Conservation (phyloP, 306 rosid genomes). For the Cyamopsis tetragonoloba region DNA sequence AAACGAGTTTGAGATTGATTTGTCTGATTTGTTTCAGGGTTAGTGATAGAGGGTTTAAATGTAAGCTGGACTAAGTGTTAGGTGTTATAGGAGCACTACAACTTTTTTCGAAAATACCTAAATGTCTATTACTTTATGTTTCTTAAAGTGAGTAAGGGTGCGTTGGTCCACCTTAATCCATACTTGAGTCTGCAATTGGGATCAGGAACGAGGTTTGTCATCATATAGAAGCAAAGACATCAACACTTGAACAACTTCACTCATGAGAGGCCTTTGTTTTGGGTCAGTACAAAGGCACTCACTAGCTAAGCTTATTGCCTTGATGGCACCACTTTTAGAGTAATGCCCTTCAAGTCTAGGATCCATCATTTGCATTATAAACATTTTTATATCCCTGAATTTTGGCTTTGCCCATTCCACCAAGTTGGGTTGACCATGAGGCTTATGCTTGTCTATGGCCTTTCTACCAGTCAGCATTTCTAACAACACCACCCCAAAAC, state of each 20-base stretch:
- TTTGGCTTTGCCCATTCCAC: conserved; percentile 50
- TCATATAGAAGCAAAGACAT: conserved; percentile 20
- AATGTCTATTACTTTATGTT: no score
- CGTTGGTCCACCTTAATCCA: no score
- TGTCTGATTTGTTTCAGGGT: no score
- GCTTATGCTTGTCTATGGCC: conserved; percentile 37
- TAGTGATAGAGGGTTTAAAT: no score
- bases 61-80: no score
- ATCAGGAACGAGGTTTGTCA: conserved; percentile 27
- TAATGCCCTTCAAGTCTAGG: conserved; percentile 47
- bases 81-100: no score
- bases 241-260: conserved; percentile 43
- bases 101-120: no score
- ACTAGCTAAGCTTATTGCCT: conserved; percentile 35
- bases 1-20: no score
- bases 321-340: conserved; percentile 39
- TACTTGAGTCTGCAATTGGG: no score
- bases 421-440: conserved; percentile 31
- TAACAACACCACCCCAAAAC: conserved; percentile 68
- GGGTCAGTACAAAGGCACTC: conserved; percentile 39
- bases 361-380: conserved; percentile 37
- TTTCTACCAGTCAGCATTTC: conserved; percentile 59
- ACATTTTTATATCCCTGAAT: conserved; percentile 5
- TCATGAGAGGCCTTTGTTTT: conserved; percentile 57
- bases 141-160: no score